phyloP scores from a whole-genome alignment of 2,329 filamentous ascomycete genomes.

The Fusarium napiforme region DNA sequence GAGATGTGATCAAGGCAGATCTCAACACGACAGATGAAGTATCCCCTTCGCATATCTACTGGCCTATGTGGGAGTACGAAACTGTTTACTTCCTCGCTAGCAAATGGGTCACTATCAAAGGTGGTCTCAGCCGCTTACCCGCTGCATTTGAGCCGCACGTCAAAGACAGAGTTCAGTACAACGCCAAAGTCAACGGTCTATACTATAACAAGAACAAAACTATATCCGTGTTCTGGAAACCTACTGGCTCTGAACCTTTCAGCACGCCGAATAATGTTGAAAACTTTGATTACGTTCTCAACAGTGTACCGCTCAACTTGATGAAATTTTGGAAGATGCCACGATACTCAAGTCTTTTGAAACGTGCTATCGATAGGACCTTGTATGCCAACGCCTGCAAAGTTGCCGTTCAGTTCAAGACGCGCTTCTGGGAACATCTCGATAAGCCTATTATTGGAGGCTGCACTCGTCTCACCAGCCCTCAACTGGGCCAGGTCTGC shows the following conservation, averaged over 20 bases:
- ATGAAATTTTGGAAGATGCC: conserved; percentile 53
- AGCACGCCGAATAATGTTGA: conserved; percentile 38
- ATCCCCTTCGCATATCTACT: neutral
- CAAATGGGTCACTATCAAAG: conserved; percentile 22
- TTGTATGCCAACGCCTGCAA: conserved; percentile 51
- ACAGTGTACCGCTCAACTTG: conserved; percentile 52
- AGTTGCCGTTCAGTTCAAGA: conserved; percentile 59
- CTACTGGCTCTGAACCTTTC: conserved; percentile 37
- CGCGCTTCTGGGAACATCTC: conserved; percentile 68
- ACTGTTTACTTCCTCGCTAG: conserved; percentile 26
- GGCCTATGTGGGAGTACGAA: conserved; percentile 45
- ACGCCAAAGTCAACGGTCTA: conserved; percentile 7
- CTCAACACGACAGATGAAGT: conserved; percentile 49
- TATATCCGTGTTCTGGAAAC: conserved; percentile 27
- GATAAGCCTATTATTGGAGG: conserved; percentile 70
- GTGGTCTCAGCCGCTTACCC: neutral
- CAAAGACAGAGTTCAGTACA: neutral
- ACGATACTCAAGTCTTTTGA: conserved; percentile 46
- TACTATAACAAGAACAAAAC: conserved; percentile 3
- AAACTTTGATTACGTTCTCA: conserved; percentile 53
- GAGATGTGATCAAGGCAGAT: conserved; percentile 49
- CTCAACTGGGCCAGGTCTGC: conserved; percentile 33
- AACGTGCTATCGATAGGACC: conserved; percentile 42
- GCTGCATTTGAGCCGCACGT: neutral
- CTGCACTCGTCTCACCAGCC: conserved; percentile 55